Evolutionary conservation across 1,284 basidiomycete genomes (phyloP), one percentile per base, ranked within the genome.

Genomic region (Testicularia cyperi): DNA sequence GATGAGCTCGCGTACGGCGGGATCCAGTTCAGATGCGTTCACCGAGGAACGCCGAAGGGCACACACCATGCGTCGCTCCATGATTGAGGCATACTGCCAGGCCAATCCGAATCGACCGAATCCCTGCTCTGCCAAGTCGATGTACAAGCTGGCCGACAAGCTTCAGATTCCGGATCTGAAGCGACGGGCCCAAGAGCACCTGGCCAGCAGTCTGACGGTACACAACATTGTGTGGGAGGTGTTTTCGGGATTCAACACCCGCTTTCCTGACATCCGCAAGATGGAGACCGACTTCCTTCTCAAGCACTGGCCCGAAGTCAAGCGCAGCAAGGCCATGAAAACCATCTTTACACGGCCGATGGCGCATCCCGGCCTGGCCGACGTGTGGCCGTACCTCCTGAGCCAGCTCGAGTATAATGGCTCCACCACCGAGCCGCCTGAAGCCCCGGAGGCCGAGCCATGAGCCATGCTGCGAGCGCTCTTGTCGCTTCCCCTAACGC

Each of bases 61-160:
- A 7, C 51, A 61, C 21, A 27, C 27, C 4, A 34, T 45, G 16
- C 67, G 69, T 13, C 55, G 68, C 29, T 43, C 44, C 15, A 36
- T 63, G 15, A 55, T 71, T 19, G 67, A 69, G 20, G 43, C 42
- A 16, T 65, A 61, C 44, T 56, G 53, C 48, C 19, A 38, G 1
- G 13, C 38, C 13, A 32, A 86, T 68, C 34, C 82, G 2, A 82
- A 82, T 13, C 80, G 83, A 28, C 87, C 87, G 1, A 79, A 81
- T n/a, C 89, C 89, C 0, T 88, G 88, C 66, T 88, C 86, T 18
- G 88, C 90, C 9, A 92, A 92, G 78, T 86, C 89, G 3, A 84
- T 86, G n/a, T 92, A 90, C 74, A 81, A 87, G 29, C 80, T 91
- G n/a, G 40, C 63, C 85, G 86, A 86, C 53, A 72, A 72, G 78